Evolutionary conservation across 768 basidiomycete species (phyloP).

Genomic region (Russula sp.): DNA sequence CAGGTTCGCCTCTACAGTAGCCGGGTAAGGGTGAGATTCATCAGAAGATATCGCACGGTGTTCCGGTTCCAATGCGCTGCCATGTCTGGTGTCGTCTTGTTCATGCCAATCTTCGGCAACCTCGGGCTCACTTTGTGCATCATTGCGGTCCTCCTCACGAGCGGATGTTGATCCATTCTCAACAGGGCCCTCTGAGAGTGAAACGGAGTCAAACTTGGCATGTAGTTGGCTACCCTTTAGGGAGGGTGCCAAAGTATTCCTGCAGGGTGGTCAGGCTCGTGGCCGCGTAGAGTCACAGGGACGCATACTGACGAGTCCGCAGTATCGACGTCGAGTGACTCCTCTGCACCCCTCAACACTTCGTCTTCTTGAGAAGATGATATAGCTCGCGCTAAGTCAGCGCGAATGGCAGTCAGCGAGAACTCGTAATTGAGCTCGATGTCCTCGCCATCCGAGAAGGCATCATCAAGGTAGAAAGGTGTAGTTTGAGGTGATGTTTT

Average conservation of each 20-base stretch:
- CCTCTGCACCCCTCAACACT: conserved; percentile 27
- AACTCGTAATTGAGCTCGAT: conserved; percentile 47
- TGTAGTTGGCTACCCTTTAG: conserved; percentile 25
- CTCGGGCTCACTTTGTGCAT: not conserved
- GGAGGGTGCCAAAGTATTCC: conserved; percentile 30
- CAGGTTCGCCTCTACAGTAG: not conserved
- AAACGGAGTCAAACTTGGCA: conserved; percentile 14
- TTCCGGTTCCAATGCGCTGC: not conserved
- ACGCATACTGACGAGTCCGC: conserved; percentile 7
- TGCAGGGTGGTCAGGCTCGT: conserved; percentile 9
- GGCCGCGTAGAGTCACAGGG: not conserved
- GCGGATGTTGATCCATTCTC: not conserved
- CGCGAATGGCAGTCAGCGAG: conserved; percentile 53
- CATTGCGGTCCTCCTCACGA: not conserved
- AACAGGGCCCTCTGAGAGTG: conserved; percentile 8
- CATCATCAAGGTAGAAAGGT: conserved; percentile 45
- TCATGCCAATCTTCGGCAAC: not conserved
- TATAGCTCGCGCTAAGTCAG: conserved; percentile 51
- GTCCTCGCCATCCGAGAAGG: conserved; percentile 57
- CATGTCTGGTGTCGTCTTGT: not conserved
- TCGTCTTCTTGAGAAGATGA: conserved; percentile 34
- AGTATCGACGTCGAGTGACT: conserved; percentile 52
- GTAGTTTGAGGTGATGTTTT: not conserved
- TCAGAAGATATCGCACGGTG: not conserved
- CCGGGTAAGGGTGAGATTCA: conserved; percentile 1